These are phyloP conservation scores for Aspergillus floridensis DNA, from an alignment of 2,329 filamentous ascomycete species.

Conservation along the genomic window DNA sequence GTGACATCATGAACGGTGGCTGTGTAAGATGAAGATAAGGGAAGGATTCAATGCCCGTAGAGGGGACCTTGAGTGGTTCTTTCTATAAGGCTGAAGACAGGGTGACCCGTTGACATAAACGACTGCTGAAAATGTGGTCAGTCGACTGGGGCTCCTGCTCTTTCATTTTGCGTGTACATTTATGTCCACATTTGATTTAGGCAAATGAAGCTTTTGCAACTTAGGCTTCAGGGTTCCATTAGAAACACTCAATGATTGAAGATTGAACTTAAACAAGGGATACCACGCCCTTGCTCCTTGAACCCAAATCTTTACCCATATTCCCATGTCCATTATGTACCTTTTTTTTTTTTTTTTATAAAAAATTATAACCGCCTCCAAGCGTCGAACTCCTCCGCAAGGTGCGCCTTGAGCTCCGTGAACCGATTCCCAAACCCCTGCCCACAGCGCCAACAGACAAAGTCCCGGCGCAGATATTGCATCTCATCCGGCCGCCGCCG, in stretches of 20 bases:
- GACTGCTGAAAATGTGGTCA: constrained; percentile 24
- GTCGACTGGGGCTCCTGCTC: constrained; percentile 13
- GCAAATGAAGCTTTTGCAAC: constrained; percentile 16
- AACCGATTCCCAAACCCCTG: constrained; percentile 72
- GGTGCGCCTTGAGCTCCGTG: constrained; percentile 69
- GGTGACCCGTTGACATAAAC: constrained; percentile 10
- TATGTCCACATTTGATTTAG: constrained; percentile 17
- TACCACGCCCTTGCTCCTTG: background rate
- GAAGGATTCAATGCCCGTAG: constrained; percentile 8
- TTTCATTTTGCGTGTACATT: constrained; percentile 25
- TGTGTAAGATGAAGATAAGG: constrained; percentile 4
- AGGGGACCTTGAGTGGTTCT: constrained; percentile 9
- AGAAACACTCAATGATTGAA: constrained; percentile 6
- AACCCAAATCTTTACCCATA: background rate
- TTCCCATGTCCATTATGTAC: background rate
- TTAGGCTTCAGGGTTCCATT: constrained; percentile 4
- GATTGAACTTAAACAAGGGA: background rate
- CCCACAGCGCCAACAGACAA: constrained; percentile 83
- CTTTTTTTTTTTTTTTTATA: too few relatives aligned
- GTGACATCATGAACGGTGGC: constrained; percentile 3
- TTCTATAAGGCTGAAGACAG: constrained; percentile 9
- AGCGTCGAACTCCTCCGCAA: constrained; percentile 68
- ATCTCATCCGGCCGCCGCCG: constrained; percentile 57
- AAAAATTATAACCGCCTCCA: constrained; percentile 65
- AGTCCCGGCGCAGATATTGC: constrained; percentile 62